A percentile compares a stretch with the other conserved stretches of the same genome.
These are phyloP conservation scores for Spiraea crenata DNA, from an alignment of 331 rosid species.

Conservation along the genomic window DNA sequence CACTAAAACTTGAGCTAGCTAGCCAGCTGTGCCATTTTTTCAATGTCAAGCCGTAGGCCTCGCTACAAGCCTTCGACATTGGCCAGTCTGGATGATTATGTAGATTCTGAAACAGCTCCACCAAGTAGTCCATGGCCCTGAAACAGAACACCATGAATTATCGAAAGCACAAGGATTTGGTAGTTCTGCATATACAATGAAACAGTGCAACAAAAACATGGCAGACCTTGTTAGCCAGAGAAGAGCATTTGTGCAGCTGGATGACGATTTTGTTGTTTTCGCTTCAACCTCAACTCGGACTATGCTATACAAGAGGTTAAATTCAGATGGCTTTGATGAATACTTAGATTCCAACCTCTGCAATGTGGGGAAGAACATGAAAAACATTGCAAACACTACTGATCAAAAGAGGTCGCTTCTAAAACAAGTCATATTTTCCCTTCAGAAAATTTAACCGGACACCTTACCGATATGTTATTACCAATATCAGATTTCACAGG, in stretches of 20 bases:
- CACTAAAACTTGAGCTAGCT: conserved; percentile 18
- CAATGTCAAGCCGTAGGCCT: conserved; percentile 11
- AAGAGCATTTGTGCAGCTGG: conserved; percentile 26
- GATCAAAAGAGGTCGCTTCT: background rate
- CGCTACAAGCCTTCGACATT: conserved; percentile 16
- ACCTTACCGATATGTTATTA: conserved; percentile 9
- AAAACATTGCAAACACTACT: background rate
- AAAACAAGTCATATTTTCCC: background rate
- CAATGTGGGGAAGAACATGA: conserved; percentile 4
- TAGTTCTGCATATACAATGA: background rate
- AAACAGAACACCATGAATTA: background rate
- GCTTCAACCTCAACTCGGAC: conserved; percentile 16
- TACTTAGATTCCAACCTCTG: conserved; percentile 19
- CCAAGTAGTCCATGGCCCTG: conserved; percentile 28
- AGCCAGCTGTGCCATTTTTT: conserved; percentile 18
- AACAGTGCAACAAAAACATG: background rate
- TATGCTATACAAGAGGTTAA: conserved; percentile 8
- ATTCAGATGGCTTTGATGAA: conserved; percentile 9
- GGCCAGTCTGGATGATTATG: conserved; percentile 17
- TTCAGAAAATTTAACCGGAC: background rate
- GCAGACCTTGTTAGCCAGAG: conserved; percentile 23
- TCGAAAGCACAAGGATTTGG: background rate
- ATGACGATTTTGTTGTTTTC: conserved; percentile 11
- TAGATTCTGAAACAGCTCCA: conserved; percentile 17
- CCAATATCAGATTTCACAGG: conserved; percentile 20